Base-by-base conservation (phyloP, 2,329 filamentous ascomycete genomes). In the Fusarium udum region DNA sequence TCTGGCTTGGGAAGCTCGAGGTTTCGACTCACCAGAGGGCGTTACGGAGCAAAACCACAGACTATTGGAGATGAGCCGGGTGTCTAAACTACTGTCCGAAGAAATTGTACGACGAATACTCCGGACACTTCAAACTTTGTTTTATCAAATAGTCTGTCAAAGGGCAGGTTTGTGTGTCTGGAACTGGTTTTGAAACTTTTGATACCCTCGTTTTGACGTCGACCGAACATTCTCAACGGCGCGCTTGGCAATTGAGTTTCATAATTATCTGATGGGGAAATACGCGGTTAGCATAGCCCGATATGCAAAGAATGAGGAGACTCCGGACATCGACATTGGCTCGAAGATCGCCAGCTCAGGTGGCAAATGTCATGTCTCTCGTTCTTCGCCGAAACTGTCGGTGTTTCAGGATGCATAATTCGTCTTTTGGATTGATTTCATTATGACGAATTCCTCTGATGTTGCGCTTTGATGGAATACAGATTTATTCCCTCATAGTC, bases 1-100 rank as follows among this genome's bases (percentile, higher is more conserved):
- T 84, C 64, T 85, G 83, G 82, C 77, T 74, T 12, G 84, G 84
- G 2, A 77, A 55, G 56, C 69, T 74, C 7, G 68, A 74, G 28
- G 72, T 74, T 49, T 66, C 71, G 43, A 74, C 71, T 20, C 64
- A 56, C 14, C 48, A 57, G 42, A 43, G 24, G 45, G 40, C 57
- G 37, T 59, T 55, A 26, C 57, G 57, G 43, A 57, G 68, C 22
- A 40, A 46, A 59, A 39, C 42, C 46, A 9, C 32, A 24, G 59
- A 58, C 12, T 69, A 72, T 61, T 72, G 67, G 71, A 42, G 67
- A 62, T 74, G 61, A 72, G 31, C 26, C n/a, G 39, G n/a, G 7
- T 13, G 20, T 26, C 53, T 57, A 34, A 57, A 57, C 20, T 57
- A 46, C 31, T 10, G n/a, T 11, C 32, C 32, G 56, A 15, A 18